Evolutionary conservation across 148 eudicot genomes (phyloP).

Genomic region (Drosera capensis): DNA sequence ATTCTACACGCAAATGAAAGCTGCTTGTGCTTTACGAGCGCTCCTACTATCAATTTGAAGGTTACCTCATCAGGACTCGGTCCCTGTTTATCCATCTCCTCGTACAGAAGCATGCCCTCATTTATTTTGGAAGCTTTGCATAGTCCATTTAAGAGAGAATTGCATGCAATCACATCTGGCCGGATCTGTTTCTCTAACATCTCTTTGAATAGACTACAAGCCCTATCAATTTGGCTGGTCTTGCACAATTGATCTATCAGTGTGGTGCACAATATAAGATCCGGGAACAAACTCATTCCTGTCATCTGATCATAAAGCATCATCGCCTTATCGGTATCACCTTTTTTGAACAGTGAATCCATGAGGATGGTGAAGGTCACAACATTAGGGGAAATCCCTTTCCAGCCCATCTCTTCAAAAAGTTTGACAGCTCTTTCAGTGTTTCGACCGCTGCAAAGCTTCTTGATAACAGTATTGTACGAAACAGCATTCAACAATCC

Average conservation of each 20-base stretch:
- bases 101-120: constrained; percentile 60
- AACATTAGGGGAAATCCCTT: constrained; percentile 64
- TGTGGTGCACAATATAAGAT: constrained; percentile 55
- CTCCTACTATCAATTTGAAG: constrained; percentile 55
- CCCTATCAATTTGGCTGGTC: constrained; percentile 42
- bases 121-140: constrained; percentile 45
- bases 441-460: constrained; percentile 36
- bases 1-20: constrained; percentile 52
- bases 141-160: constrained; percentile 71
- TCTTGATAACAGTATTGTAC: constrained; percentile 65
- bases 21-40: constrained; percentile 49
- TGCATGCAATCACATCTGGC: constrained; percentile 68
- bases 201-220: constrained; percentile 42
- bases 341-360: constrained; percentile 54
- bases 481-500: constrained; percentile 71
- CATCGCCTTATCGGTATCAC: constrained; percentile 36
- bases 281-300: constrained; percentile 44
- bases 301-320: constrained; percentile 65
- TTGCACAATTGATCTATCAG: constrained; percentile 65
- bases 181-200: constrained; percentile 50
- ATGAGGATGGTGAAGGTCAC: constrained; percentile 76
- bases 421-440: constrained; percentile 44
- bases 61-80: constrained; percentile 65
- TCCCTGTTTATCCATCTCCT: constrained; percentile 52
- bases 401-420: constrained; percentile 62